phyloP scores from a whole-genome alignment of 805 yeast genomes.

The Candida verbasci region DNA sequence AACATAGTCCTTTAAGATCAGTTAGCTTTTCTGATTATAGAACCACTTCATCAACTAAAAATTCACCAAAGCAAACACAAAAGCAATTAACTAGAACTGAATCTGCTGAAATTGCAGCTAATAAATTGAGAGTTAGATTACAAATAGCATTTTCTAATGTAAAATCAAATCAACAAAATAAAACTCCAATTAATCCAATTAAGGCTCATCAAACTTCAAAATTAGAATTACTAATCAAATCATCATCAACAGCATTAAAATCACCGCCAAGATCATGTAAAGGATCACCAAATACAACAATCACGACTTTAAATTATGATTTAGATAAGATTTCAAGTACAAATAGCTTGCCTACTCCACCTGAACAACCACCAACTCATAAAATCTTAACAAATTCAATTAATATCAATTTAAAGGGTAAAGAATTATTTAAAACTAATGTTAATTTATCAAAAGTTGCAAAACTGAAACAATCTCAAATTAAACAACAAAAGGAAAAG shows the following conservation, averaged over 20 bases:
- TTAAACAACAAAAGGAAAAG: neutral
- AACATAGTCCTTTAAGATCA: slow-evolving; percentile 5
- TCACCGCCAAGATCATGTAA: slow-evolving; percentile 9
- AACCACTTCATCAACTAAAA: slow-evolving; percentile 11
- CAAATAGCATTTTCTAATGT: slow-evolving; percentile 40
- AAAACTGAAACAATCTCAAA: slow-evolving; percentile 11
- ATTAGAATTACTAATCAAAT: neutral
- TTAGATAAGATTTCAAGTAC: neutral
- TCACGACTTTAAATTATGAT: neutral
- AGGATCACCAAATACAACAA: slow-evolving; percentile 1
- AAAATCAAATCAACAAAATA: slow-evolving; percentile 15
- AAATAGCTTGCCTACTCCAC: slow-evolving; percentile 13
- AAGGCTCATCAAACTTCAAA: neutral
- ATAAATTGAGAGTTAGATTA: slow-evolving; percentile 38
- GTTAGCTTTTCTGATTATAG: slow-evolving; percentile 25
- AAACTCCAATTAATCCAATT: neutral
- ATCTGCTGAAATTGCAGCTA: slow-evolving; percentile 38
- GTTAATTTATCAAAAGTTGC: slow-evolving; percentile 21
- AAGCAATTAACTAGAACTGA: slow-evolving; percentile 15
- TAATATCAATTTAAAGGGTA: slow-evolving; percentile 17
- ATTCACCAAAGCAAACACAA: slow-evolving; percentile 5
- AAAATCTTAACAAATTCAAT: slow-evolving; percentile 14
- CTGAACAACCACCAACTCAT: slow-evolving; percentile 7
- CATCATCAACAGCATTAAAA: slow-evolving; percentile 8
- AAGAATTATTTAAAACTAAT: neutral